phyloP scores from a whole-genome alignment of 2,329 filamentous ascomycete species.

The Teratosphaeria destructans region DNA sequence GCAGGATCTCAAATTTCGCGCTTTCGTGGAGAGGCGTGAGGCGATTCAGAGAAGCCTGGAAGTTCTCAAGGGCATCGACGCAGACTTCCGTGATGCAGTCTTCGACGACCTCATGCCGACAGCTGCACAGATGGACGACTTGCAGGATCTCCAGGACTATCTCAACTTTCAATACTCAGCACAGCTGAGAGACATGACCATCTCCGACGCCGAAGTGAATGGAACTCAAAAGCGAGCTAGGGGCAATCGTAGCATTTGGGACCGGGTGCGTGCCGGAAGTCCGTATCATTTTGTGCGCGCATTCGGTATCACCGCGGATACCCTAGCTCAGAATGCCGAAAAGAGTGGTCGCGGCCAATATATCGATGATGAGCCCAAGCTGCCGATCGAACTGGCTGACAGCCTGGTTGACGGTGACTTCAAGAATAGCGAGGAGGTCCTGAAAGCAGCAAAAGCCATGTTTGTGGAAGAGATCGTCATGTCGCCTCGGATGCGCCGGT shows the following conservation, averaged over 20 bases:
- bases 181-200: constrained; percentile 69
- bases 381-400: constrained; percentile 81
- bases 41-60: constrained; percentile 70
- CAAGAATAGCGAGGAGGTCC: constrained; percentile 61
- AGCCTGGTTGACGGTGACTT: constrained; percentile 63
- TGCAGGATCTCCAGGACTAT: constrained; percentile 95
- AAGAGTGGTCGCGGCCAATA: constrained; percentile 68
- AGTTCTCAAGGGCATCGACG: constrained; percentile 48
- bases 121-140: constrained; percentile 81
- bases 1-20: constrained; percentile 88
- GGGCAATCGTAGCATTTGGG: constrained; percentile 69
- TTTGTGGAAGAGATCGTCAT: constrained; percentile 83
- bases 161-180: constrained; percentile 85
- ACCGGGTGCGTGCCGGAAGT: constrained; percentile 70
- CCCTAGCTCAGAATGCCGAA: constrained; percentile 76
- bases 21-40: constrained; percentile 83
- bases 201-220: constrained; percentile 51
- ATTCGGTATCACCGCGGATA: constrained; percentile 82
- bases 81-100: constrained; percentile 58
- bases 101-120: constrained; percentile 73
- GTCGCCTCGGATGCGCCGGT: constrained; percentile 81
- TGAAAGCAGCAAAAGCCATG: constrained; percentile 72
- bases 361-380: constrained; percentile 70
- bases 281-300: constrained; percentile 76
- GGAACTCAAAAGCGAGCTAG: constrained; percentile 69